Conservation (phyloP, 495 filamentous ascomycete genomes). For the Gamarada debralockiae region DNA sequence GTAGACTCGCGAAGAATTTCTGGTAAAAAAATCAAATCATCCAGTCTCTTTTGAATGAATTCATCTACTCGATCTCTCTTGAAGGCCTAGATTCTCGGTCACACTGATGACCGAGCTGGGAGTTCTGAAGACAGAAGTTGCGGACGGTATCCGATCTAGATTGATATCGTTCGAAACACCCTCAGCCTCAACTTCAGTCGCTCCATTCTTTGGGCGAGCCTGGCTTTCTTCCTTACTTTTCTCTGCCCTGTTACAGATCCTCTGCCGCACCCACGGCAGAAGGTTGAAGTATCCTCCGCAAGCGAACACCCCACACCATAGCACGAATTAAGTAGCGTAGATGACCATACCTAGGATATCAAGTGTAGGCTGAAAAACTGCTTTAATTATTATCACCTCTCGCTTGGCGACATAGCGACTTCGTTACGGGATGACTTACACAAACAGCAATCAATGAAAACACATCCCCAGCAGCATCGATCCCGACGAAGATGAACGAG, state of each 20-base stretch:
- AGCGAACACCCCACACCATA: conserved; percentile 61
- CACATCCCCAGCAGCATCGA: conserved; percentile 61
- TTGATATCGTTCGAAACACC: conserved; percentile 24
- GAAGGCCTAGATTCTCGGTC: too few relatives aligned
- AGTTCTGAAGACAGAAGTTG: conserved; percentile 53
- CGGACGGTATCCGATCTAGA: conserved; percentile 49
- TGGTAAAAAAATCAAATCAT: too few relatives aligned
- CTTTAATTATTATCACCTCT: too few relatives aligned
- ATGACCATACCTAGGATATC: conserved; percentile 57
- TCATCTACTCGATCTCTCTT: too few relatives aligned
- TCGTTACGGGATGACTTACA: too few relatives aligned
- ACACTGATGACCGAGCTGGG: conserved; percentile 33
- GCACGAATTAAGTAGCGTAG: conserved; percentile 54
- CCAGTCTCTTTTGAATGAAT: too few relatives aligned
- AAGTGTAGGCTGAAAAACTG: conserved; percentile 49
- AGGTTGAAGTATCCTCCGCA: conserved; percentile 58
- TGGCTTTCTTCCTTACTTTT: neutral
- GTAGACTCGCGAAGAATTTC: too few relatives aligned
- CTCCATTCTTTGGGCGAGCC: neutral
- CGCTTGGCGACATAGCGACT: conserved; percentile 25
- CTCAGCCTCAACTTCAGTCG: neutral
- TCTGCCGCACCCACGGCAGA: conserved; percentile 41
- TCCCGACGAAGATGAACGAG: conserved; percentile 60
- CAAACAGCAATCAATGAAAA: conserved; percentile 56
- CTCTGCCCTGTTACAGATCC: conserved; percentile 15